These are phyloP conservation scores for Abrus precatorius DNA, from an alignment of 306 rosid species.

Conservation along the genomic window DNA sequence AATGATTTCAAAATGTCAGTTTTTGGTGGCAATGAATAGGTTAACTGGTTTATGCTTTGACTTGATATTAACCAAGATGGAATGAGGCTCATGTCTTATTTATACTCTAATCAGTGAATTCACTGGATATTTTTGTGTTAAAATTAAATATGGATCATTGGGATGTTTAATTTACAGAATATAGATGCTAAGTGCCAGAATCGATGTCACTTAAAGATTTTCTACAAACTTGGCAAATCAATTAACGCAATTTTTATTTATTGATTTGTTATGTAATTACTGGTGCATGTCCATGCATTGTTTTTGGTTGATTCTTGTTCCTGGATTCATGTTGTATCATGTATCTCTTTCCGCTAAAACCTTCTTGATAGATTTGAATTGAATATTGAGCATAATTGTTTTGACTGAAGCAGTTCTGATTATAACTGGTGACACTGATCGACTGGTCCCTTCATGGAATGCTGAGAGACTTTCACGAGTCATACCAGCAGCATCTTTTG, in stretches of 20 bases:
- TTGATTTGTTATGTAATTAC: slow-evolving; percentile 27
- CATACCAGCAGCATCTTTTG: slow-evolving; percentile 79
- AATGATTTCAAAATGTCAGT: slow-evolving; percentile 7
- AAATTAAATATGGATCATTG: slow-evolving; percentile 31
- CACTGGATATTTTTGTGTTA: slow-evolving; percentile 8
- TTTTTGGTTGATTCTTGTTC: slow-evolving; percentile 3
- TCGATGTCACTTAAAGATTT: background rate
- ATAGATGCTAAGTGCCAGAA: background rate
- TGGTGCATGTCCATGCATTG: slow-evolving; percentile 5
- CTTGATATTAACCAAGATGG: slow-evolving; percentile 35
- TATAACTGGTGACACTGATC: slow-evolving; percentile 86
- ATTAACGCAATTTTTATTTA: slow-evolving; percentile 18
- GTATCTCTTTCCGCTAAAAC: slow-evolving; percentile 12
- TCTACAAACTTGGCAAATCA: slow-evolving; percentile 5
- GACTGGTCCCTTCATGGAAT: slow-evolving; percentile 88
- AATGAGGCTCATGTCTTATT: slow-evolving; percentile 5
- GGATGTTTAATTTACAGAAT: background rate
- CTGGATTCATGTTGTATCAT: slow-evolving; percentile 26
- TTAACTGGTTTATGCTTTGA: slow-evolving; percentile 10
- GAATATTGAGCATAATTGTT: slow-evolving; percentile 35
- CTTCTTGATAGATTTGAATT: slow-evolving; percentile 26
- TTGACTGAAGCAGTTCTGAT: slow-evolving; percentile 71
- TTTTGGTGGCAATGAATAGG: slow-evolving; percentile 23
- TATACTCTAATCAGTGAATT: background rate
- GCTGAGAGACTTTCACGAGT: slow-evolving; percentile 82